phyloP scores from a whole-genome alignment of 2,329 filamentous ascomycete species.

The Aureobasidium melanogenum region DNA sequence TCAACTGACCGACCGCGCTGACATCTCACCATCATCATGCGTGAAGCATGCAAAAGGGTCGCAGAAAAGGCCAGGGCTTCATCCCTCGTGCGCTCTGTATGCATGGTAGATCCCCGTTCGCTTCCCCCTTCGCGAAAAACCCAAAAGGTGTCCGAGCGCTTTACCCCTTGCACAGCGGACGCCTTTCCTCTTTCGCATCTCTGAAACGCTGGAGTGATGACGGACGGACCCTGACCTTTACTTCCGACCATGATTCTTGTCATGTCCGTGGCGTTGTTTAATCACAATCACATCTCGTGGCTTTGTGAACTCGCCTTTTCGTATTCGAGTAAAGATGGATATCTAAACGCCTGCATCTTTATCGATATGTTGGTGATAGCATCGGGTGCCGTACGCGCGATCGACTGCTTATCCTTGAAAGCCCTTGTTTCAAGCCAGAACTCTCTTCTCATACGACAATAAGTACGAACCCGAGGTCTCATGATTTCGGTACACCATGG shows the following conservation, averaged over 20 bases:
- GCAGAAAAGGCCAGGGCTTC: background rate
- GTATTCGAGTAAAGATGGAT: background rate
- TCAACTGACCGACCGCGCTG: background rate
- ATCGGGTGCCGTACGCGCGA: background rate
- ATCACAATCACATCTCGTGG: background rate
- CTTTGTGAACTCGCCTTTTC: background rate
- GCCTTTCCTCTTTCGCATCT: background rate
- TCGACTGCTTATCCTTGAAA: background rate
- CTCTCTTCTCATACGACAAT: background rate
- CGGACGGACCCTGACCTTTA: background rate
- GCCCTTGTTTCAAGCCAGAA: background rate
- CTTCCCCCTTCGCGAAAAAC: background rate
- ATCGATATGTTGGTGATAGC: background rate
- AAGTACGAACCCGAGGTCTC: background rate
- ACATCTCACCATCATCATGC: background rate
- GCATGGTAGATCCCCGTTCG: constrained; percentile 1
- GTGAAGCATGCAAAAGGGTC: background rate
- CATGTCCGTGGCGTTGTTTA: background rate
- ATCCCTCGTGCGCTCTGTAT: background rate
- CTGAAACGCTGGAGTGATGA: background rate
- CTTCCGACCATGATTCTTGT: too few relatives aligned
- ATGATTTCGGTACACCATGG: background rate
- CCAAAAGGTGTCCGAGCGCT: background rate
- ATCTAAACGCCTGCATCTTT: background rate
- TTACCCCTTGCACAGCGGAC: background rate